Percentiles rank a stretch among this genome's conserved stretches.
Conservation (phyloP, 2,329 filamentous ascomycete genomes). For the Parastagonospora nodorum region DNA sequence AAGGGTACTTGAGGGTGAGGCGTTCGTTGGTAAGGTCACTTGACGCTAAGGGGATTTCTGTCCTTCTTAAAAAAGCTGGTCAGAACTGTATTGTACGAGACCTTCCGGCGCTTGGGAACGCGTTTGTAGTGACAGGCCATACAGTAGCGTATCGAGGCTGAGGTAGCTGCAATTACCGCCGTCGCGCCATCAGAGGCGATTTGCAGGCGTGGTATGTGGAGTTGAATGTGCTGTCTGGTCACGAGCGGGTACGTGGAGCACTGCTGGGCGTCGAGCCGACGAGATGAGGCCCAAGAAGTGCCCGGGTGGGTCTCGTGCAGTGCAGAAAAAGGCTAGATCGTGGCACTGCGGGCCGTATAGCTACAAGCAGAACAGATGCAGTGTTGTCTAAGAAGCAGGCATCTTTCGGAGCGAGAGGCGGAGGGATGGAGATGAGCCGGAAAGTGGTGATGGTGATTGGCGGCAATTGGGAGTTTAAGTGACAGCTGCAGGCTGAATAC, state of each 20-base stretch:
- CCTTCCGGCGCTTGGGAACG: conserved; percentile 29
- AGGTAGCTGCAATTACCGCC: conserved; percentile 20
- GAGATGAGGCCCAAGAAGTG: conserved; percentile 24
- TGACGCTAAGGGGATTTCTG: conserved; percentile 33
- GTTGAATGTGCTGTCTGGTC: conserved; percentile 24
- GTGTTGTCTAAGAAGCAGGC: conserved; percentile 9
- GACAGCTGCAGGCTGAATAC: conserved; percentile 21
- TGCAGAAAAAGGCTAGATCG: conserved; percentile 34
- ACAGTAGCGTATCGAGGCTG: conserved; percentile 23
- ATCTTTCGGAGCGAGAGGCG: conserved; percentile 8
- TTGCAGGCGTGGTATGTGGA: conserved; percentile 16
- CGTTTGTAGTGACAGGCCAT: conserved; percentile 22
- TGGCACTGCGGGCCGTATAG: conserved; percentile 34
- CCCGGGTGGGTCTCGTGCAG: conserved; percentile 35
- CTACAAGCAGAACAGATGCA: conserved; percentile 17
- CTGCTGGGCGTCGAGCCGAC: conserved; percentile 21
- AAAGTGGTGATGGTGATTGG: conserved; percentile 22
- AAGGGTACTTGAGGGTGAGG: conserved; percentile 12
- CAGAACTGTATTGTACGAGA: conserved; percentile 25
- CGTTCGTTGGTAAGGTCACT: conserved; percentile 30
- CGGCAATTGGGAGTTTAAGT: conserved; percentile 20
- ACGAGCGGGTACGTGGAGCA: conserved; percentile 28
- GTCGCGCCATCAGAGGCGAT: conserved; percentile 14
- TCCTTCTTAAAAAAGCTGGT: conserved; percentile 24
- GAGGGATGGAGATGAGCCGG: conserved; percentile 2